phyloP scores from a whole-genome alignment of 2,329 filamentous ascomycete genomes.

The Venturia effusa region DNA sequence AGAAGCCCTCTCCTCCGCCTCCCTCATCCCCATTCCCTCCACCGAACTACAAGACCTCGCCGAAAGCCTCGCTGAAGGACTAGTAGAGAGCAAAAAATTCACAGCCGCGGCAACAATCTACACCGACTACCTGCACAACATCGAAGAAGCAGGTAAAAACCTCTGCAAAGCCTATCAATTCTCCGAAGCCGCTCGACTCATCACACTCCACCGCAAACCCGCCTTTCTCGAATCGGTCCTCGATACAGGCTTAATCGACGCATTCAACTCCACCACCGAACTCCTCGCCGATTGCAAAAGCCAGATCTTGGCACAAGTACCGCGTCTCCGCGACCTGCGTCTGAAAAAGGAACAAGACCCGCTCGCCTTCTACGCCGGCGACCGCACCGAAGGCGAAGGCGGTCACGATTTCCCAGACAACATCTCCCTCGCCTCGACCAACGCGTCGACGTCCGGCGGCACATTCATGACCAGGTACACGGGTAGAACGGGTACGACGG shows the following conservation, averaged over 20 bases:
- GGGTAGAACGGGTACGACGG: constrained; percentile 53
- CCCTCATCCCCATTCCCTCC: constrained; percentile 51
- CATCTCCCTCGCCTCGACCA: constrained; percentile 78
- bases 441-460: constrained; percentile 64
- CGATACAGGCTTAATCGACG: constrained; percentile 69
- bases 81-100: constrained; percentile 79
- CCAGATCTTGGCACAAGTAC: constrained; percentile 75
- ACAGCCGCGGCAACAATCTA: constrained; percentile 68
- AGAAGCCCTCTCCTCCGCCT: constrained; percentile 74
- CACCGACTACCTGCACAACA: constrained; percentile 66
- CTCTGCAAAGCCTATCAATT: constrained; percentile 85
- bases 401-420: constrained; percentile 77
- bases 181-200: constrained; percentile 73
- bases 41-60: constrained; percentile 58
- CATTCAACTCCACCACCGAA: constrained; percentile 73
- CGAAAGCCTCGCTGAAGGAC: constrained; percentile 62
- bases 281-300: constrained; percentile 85
- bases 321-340: constrained; percentile 73
- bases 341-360: constrained; percentile 74
- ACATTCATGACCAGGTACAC: constrained; percentile 91
- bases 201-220: constrained; percentile 48
- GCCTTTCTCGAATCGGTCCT: constrained; percentile 58
- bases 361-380: constrained; percentile 77
- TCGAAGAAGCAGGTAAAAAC: constrained; percentile 58
- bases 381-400: constrained; percentile 28